Conservation (phyloP, 2,329 filamentous ascomycete genomes). For the Cordyceps cateniannulata region DNA sequence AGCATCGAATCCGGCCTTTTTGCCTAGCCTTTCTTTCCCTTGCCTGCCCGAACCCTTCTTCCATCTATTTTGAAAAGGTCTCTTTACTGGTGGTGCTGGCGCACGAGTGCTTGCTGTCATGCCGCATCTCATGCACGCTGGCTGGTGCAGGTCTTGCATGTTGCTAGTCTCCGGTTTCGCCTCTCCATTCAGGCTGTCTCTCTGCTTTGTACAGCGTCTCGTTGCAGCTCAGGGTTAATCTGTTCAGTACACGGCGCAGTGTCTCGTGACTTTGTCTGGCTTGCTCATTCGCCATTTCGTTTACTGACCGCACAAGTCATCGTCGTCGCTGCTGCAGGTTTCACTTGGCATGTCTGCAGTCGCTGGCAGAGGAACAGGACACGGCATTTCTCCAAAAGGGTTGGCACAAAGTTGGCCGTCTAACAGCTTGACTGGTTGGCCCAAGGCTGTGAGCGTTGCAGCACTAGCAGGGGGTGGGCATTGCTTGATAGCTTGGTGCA, state of each 20-base stretch:
- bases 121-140: not conserved
- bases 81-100: no score
- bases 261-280: not conserved
- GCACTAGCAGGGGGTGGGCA: not conserved
- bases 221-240: not conserved
- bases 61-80: not conserved
- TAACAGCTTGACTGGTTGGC: not conserved
- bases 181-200: not conserved
- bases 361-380: no score
- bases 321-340: not conserved
- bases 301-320: not conserved
- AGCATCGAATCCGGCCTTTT: constrained; percentile 1
- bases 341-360: not conserved
- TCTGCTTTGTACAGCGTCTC: not conserved
- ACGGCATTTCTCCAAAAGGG: no score
- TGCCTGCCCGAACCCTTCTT: not conserved
- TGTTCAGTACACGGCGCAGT: not conserved
- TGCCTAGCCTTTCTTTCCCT: not conserved
- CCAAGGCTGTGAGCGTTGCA: not conserved
- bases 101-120: constrained; percentile 1
- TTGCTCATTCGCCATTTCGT: not conserved
- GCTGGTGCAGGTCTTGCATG: not conserved
- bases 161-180: not conserved
- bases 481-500: not conserved
- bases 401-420: not conserved